Evolutionary conservation across 148 eudicot genomes (phyloP).

Genomic region (Camellia granthamiana): DNA sequence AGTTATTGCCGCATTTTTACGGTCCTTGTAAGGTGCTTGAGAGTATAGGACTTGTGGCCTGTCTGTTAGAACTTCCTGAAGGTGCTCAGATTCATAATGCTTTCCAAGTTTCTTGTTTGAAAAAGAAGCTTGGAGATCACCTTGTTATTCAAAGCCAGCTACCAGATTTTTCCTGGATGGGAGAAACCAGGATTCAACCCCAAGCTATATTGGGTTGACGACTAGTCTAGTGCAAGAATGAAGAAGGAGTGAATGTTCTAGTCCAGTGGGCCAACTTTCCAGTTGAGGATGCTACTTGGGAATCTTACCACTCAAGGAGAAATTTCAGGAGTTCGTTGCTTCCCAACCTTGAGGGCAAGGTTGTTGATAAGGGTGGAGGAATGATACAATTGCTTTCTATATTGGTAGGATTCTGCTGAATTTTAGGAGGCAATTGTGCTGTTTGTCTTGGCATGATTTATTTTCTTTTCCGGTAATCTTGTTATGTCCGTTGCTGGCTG

Average conservation of each 20-base stretch:
- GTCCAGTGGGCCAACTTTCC: not conserved
- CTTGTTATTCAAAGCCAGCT: not conserved
- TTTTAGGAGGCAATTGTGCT: not conserved
- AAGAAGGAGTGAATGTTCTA: not conserved
- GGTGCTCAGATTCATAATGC: not conserved
- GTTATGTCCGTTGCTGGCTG: not conserved
- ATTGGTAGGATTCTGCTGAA: not conserved
- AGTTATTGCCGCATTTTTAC: not conserved
- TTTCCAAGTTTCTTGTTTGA: not conserved
- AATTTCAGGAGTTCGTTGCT: not conserved
- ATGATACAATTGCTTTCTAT: not conserved
- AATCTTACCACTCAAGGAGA: not conserved
- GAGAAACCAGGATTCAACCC: not conserved
- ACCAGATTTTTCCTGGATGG: not conserved
- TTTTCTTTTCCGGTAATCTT: not conserved
- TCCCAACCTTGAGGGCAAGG: not conserved
- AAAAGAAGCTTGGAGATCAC: not conserved
- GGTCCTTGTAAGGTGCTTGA: not conserved
- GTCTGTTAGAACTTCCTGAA: not conserved
- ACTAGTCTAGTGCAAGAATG: not conserved
- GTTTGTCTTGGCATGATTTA: not conserved
- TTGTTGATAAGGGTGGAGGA: not conserved
- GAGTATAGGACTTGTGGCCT: not conserved
- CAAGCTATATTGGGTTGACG: not conserved
- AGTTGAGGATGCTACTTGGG: not conserved